These are phyloP conservation scores for Aspergillus jensenii DNA, from an alignment of 2,329 filamentous ascomycete species.

Conservation along the genomic window DNA sequence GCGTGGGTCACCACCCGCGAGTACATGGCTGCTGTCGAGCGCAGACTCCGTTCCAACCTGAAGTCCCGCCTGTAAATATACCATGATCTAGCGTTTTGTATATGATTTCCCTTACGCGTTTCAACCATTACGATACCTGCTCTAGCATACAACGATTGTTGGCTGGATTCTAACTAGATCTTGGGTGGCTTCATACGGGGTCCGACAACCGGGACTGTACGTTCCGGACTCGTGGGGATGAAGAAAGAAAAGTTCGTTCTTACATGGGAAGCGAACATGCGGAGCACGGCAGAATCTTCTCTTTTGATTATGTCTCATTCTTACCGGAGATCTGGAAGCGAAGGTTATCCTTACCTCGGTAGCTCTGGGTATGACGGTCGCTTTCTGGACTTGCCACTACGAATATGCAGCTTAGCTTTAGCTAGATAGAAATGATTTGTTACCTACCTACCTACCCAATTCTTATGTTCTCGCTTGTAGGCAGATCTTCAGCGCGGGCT, in stretches of 20 bases:
- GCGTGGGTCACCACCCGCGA: slow-evolving; percentile 90
- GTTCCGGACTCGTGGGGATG: slow-evolving; percentile 11
- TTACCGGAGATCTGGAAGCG: background rate
- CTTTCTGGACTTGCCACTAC: background rate
- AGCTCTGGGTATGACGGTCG: background rate
- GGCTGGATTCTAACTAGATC: slow-evolving; percentile 11
- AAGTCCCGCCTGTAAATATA: slow-evolving; percentile 35
- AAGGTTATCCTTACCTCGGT: background rate
- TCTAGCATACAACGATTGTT: slow-evolving; percentile 13
- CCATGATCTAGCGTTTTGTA: slow-evolving; percentile 4
- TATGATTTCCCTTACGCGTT: slow-evolving; percentile 9
- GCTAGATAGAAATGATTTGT: slow-evolving; percentile 5
- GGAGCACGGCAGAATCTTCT: background rate
- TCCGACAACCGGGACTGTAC: slow-evolving; percentile 11
- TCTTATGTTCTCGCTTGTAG: background rate
- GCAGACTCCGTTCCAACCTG: slow-evolving; percentile 75
- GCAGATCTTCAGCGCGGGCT: background rate
- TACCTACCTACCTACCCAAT: background rate
- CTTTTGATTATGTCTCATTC: background rate
- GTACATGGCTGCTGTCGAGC: slow-evolving; percentile 92
- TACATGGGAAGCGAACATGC: background rate
- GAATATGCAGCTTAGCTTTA: background rate
- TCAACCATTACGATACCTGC: slow-evolving; percentile 15
- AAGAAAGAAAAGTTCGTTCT: background rate
- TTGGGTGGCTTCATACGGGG: slow-evolving; percentile 6